These are phyloP conservation scores for Pseudogymnoascus sp. DNA, from an alignment of 2,329 filamentous ascomycete species.

Conservation along the genomic window DNA sequence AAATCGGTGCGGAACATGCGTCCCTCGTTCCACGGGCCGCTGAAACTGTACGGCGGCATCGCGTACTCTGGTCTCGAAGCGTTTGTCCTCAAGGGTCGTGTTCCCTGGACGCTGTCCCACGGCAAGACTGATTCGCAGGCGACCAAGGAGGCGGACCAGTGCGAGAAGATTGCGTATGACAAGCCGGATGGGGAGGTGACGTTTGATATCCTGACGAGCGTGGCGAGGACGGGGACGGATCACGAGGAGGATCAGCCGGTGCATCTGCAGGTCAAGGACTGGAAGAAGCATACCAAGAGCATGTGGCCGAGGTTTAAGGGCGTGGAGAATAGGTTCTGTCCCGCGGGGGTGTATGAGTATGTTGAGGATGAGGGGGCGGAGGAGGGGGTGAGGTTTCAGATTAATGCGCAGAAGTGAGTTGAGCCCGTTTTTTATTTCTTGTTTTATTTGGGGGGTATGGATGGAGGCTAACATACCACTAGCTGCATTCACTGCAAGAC, in stretches of 20 bases:
- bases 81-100: slow-evolving; percentile 73
- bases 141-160: slow-evolving; percentile 72
- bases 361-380: slow-evolving; percentile 84
- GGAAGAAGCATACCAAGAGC: slow-evolving; percentile 78
- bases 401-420: slow-evolving; percentile 92
- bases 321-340: slow-evolving; percentile 92
- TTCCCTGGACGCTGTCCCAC: slow-evolving; percentile 90
- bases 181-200: slow-evolving; percentile 93
- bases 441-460: background rate
- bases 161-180: slow-evolving; percentile 85
- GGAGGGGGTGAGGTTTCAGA: slow-evolving; percentile 89
- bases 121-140: slow-evolving; percentile 61
- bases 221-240: slow-evolving; percentile 91
- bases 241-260: slow-evolving; percentile 98
- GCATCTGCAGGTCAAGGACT: slow-evolving; percentile 89
- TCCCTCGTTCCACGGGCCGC: slow-evolving; percentile 80
- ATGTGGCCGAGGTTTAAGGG: slow-evolving; percentile 86
- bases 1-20: slow-evolving; percentile 96
- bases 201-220: slow-evolving; percentile 93
- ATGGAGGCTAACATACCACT: slow-evolving; percentile 22
- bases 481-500: slow-evolving; percentile 99
- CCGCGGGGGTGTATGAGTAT: slow-evolving; percentile 96
- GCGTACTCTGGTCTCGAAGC: slow-evolving; percentile 90
- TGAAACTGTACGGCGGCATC: slow-evolving; percentile 84
- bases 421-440: background rate